Evolutionary conservation across 2,329 filamentous ascomycete genomes (phyloP), one percentile per base, ranked within the genome.

Genomic region (Trichothecium roseum): DNA sequence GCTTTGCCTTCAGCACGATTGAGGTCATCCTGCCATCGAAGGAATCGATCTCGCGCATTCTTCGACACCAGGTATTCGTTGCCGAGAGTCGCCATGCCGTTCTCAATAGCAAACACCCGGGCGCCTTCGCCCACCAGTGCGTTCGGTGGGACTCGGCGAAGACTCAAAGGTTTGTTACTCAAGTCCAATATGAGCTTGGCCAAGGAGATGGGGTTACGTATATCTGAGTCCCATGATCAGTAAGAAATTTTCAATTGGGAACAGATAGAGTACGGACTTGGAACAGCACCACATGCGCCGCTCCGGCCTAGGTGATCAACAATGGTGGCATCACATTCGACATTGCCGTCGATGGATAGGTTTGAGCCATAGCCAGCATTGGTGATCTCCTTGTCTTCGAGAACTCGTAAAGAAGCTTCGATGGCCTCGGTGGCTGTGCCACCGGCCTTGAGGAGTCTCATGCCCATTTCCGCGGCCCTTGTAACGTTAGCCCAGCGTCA

Each of bases 351-450:
- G 42, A 94, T 84, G 30, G 85, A 81, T 17, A 98, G 66, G 50
- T 98, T 98, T 60, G 91, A 98, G 32, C 93, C 91, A 54, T 84
- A 96, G 1, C 91, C 91, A 27, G 89, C 84, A 55, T 98, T 98
- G 26, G 93, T 98, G 45, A 98, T 93, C 50, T 95, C 87, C 38
- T 83, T 80, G 54, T 98, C 85, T 60, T 98, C 91, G 14, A 98
- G 75, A 15, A 85, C 69, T 46, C 81, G 84, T 49, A 98, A 78
- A 20, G 91, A 86, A 34, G 83, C 81, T 57, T 95, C 91, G 16
- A 95, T 82, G 13, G 88, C 91, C 52, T 96, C 86, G 4, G 89
- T 69, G 4, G 91, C 85, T 29, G 78, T 77, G 8, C 80, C 83
- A 17, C 91, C 91, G 42, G 72, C 74, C 49, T 74, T 82, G 40